A percentile compares a stretch with the other conserved stretches of the same genome.
phyloP scores from a whole-genome alignment of 192 early-diverging fungal species.

The Allomyces arbusculus region DNA sequence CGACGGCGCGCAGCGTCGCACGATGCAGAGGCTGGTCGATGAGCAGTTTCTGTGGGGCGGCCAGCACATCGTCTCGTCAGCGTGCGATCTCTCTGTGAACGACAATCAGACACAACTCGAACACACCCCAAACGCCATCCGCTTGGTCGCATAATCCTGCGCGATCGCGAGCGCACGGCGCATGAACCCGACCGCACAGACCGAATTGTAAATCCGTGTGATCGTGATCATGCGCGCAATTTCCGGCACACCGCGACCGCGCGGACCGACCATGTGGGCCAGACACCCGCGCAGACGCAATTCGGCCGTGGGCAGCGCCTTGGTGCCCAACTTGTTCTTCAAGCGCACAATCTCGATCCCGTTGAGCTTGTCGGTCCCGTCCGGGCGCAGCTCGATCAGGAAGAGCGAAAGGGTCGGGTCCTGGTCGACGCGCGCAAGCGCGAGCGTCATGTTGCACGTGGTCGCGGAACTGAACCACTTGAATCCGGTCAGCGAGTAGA shows the following conservation, averaged over 20 bases:
- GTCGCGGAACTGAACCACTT: conserved; percentile 62
- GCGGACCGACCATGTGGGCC: conserved; percentile 15
- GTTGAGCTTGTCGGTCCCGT: conserved; percentile 29
- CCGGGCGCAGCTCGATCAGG: conserved; percentile 24
- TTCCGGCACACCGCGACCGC: conserved; percentile 19
- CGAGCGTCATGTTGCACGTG: conserved; percentile 42
- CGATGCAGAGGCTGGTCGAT: conserved; percentile 36
- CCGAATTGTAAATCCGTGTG: conserved; percentile 36
- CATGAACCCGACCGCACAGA: conserved; percentile 22
- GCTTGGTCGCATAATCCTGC: conserved; percentile 38
- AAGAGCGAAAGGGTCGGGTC: conserved; percentile 26
- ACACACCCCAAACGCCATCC: conserved; percentile 13
- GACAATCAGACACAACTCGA: background rate
- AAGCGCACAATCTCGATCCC: conserved; percentile 44
- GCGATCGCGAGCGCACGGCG: conserved; percentile 22
- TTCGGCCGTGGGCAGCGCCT: conserved; percentile 50
- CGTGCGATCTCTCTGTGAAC: background rate
- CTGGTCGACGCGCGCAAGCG: conserved; percentile 27
- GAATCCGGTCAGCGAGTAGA: conserved; percentile 34
- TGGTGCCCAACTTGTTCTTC: conserved; percentile 52
- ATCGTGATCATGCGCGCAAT: conserved; percentile 49
- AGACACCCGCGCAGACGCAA: conserved; percentile 24
- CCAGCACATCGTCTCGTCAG: background rate
- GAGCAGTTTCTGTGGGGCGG: conserved; percentile 10
- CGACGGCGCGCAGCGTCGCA: conserved; percentile 31